Conservation (phyloP, 1,284 basidiomycete genomes). For the Amylostereum areolatum region DNA sequence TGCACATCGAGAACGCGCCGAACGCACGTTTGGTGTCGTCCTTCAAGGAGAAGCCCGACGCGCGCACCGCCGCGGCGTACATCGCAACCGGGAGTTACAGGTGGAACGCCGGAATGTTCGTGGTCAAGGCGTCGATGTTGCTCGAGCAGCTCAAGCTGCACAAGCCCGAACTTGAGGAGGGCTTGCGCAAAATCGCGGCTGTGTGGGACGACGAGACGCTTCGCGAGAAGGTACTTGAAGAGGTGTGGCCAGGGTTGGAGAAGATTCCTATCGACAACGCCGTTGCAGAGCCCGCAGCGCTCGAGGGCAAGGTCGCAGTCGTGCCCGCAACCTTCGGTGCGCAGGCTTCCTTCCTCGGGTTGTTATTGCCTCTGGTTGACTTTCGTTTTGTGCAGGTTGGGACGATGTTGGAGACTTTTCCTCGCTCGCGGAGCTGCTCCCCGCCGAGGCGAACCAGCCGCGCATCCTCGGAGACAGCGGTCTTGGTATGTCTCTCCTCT, state of each 20-base stretch:
- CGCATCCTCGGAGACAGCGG: conserved; percentile 67
- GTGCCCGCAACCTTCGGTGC: conserved; percentile 80
- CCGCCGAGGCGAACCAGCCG: conserved; percentile 75
- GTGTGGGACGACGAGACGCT: conserved; percentile 61
- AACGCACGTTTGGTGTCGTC: conserved; percentile 74
- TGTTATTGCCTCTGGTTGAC: neutral
- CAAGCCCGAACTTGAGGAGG: conserved; percentile 63
- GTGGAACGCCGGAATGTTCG: conserved; percentile 88
- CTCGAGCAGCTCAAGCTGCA: conserved; percentile 66
- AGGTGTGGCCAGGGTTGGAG: conserved; percentile 67
- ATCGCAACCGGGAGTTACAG: conserved; percentile 79
- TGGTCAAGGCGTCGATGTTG: conserved; percentile 67
- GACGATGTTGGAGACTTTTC: conserved; percentile 86
- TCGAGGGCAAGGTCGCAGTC: conserved; percentile 71
- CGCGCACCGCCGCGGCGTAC: conserved; percentile 75
- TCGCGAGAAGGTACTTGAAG: conserved; percentile 42
- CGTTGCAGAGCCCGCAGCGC: conserved; percentile 80
- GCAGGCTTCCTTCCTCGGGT: conserved; percentile 19
- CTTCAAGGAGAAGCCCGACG: conserved; percentile 85
- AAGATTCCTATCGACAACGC: conserved; percentile 83
- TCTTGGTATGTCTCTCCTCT: conserved; percentile 56
- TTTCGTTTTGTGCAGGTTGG: conserved; percentile 53
- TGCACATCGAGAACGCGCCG: conserved; percentile 59
- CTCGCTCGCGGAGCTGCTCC: conserved; percentile 73
- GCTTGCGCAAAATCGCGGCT: conserved; percentile 57